A percentile compares a stretch with the other conserved stretches of the same genome.
Evolutionary conservation across 129 eudicot species (phyloP).

Genomic region (Daucus carota): DNA sequence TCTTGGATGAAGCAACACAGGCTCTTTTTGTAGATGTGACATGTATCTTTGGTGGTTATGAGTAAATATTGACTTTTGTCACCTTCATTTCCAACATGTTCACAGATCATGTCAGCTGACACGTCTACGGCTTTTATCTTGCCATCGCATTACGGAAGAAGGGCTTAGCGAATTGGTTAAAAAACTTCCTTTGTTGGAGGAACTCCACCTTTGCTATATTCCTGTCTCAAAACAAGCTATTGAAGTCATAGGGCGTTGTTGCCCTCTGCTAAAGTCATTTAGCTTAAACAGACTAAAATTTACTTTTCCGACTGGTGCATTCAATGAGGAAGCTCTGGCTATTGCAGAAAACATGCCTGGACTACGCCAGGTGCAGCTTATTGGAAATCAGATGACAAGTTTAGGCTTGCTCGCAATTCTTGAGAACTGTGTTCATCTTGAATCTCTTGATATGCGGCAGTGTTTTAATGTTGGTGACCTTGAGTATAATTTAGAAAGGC

Average conservation of each 20-base stretch:
- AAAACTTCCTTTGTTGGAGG: constrained; percentile 43
- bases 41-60: neutral
- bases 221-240: constrained; percentile 20
- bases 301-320: no score
- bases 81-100: constrained; percentile 12
- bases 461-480: constrained; percentile 41
- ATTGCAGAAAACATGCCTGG: constrained; percentile 27
- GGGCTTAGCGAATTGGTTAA: constrained; percentile 28
- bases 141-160: constrained; percentile 20
- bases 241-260: constrained; percentile 27
- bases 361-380: constrained; percentile 44
- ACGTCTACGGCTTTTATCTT: constrained; percentile 32
- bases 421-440: constrained; percentile 46
- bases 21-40: no score
- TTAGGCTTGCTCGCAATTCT: constrained; percentile 59
- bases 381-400: constrained; percentile 52
- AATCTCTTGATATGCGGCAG: constrained; percentile 58
- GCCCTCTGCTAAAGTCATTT: constrained; percentile 50
- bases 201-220: constrained; percentile 36
- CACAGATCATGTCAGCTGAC: constrained; percentile 47
- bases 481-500: constrained; percentile 34
- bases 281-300: constrained; percentile 32
- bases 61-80: constrained; percentile 5
- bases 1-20: no score
- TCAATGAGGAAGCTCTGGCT: no score